Evolutionary conservation across 805 yeast species (phyloP).

Genomic region (Myxozyma geophila): DNA sequence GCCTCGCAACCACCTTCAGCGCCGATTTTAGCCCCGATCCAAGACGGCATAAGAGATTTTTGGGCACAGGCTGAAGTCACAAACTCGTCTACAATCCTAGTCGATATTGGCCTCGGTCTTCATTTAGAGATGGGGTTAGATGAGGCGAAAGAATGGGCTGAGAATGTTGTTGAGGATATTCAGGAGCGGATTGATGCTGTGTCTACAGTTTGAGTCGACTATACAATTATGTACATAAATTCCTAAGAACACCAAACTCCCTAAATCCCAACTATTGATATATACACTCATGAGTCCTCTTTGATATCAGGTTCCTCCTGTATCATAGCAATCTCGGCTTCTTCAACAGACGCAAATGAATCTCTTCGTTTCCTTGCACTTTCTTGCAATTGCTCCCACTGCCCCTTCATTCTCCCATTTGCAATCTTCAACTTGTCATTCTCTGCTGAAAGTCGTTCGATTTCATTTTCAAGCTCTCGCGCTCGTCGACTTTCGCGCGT

Average conservation of each 20-base stretch:
- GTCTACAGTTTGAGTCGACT: background rate
- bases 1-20: background rate
- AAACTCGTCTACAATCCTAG: constrained; percentile 7
- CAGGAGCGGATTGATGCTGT: constrained; percentile 1
- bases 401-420: constrained; percentile 55
- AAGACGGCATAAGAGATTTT: constrained; percentile 19
- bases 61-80: constrained; percentile 22
- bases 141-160: constrained; percentile 17
- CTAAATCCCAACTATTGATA: background rate
- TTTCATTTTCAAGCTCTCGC: constrained; percentile 46
- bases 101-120: constrained; percentile 23
- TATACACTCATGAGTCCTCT: background rate
- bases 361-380: constrained; percentile 60
- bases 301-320: constrained; percentile 2
- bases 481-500: constrained; percentile 47
- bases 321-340: background rate
- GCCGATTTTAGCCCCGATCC: constrained; percentile 19
- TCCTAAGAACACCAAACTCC: background rate
- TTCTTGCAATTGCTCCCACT: constrained; percentile 71
- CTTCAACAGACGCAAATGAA: constrained; percentile 1
- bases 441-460: constrained; percentile 49
- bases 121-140: constrained; percentile 21
- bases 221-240: background rate
- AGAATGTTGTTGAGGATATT: background rate
- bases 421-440: constrained; percentile 56